Percentiles rank a stretch among this genome's conserved stretches.
These are phyloP conservation scores for Copromyces sp. DNA, from an alignment of 495 filamentous ascomycete species.

Conservation along the genomic window DNA sequence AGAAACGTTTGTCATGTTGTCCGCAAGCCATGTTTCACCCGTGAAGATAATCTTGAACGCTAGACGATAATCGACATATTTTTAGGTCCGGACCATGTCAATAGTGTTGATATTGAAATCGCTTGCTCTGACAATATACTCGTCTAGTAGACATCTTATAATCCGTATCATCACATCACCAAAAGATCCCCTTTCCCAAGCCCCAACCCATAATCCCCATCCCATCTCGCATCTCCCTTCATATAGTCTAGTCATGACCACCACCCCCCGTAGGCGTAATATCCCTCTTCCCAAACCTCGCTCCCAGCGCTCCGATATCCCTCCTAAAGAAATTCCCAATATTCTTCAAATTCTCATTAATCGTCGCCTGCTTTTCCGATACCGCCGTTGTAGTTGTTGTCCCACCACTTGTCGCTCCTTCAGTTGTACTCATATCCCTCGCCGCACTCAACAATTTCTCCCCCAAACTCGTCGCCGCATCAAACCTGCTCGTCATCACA, in stretches of 20 bases:
- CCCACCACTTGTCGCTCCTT: conserved; percentile 46
- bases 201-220: too few relatives aligned
- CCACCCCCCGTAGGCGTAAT: conserved; percentile 23
- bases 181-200: too few relatives aligned
- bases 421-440: conserved; percentile 65
- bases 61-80: too few relatives aligned
- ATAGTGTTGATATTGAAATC: too few relatives aligned
- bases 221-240: too few relatives aligned
- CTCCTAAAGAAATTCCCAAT: conserved; percentile 93
- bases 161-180: too few relatives aligned
- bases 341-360: conserved; percentile 88
- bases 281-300: conserved; percentile 52
- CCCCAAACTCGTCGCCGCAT: conserved; percentile 62
- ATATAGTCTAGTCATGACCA: not conserved
- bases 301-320: conserved; percentile 75
- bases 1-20: not conserved
- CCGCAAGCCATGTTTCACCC: not conserved
- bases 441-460: conserved; percentile 69
- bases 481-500: conserved; percentile 56
- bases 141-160: too few relatives aligned
- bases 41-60: too few relatives aligned
- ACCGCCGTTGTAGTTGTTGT: conserved; percentile 32
- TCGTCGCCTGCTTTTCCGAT: conserved; percentile 34
- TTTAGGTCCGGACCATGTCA: too few relatives aligned
- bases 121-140: too few relatives aligned